phyloP scores from a whole-genome alignment of 1,139 yeast species.

The Debaryomyces sp. region DNA sequence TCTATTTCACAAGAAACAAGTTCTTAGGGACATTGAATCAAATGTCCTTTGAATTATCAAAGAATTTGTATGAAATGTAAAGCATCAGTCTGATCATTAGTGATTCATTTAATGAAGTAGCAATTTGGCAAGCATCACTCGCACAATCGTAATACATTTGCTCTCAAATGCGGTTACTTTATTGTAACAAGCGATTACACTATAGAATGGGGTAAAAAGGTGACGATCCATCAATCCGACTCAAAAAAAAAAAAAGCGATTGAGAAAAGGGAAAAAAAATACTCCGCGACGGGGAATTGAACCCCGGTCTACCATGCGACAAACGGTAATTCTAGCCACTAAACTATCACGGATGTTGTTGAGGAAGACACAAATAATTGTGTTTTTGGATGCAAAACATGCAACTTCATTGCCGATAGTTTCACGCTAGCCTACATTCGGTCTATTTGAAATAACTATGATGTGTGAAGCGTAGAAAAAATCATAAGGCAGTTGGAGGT shows the following conservation, averaged over 20 bases:
- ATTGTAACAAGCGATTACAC: neutral
- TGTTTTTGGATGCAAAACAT: neutral
- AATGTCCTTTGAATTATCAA: too few species aligned
- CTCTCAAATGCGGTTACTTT: neutral
- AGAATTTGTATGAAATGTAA: too few species aligned
- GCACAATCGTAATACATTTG: neutral
- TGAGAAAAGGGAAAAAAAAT: constrained; percentile 11
- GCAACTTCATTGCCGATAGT: neutral
- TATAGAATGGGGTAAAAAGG: neutral
- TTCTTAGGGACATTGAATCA: too few species aligned
- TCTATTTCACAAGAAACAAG: neutral
- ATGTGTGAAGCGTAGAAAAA: too few species aligned
- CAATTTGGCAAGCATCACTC: neutral
- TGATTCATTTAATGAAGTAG: neutral
- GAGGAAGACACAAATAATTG: neutral
- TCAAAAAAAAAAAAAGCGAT: neutral
- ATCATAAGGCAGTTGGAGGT: too few species aligned
- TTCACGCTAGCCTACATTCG: too few species aligned
- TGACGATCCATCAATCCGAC: neutral
- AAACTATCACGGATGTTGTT: constrained; percentile 44
- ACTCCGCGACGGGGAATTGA: constrained; percentile 68
- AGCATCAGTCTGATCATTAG: too few species aligned
- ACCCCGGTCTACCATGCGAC: constrained; percentile 72
- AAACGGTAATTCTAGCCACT: constrained; percentile 54
- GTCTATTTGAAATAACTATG: too few species aligned